Evolutionary conservation across 805 yeast genomes (phyloP), one percentile per base, ranked within the genome.

Genomic region (Yarrowia sp.): DNA sequence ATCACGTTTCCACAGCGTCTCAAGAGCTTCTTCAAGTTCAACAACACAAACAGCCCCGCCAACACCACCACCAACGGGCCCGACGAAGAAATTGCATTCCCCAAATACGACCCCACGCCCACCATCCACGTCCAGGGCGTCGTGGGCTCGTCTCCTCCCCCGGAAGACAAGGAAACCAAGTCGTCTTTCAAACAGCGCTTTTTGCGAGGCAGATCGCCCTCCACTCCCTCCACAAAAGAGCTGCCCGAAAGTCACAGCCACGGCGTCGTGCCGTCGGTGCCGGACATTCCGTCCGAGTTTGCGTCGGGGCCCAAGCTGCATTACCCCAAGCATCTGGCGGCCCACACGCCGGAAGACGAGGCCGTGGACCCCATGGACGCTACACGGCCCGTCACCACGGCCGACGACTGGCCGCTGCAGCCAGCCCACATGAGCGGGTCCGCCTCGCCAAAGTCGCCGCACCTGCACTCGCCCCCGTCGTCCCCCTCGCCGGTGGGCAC

Each of bases 11-110:
- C 76, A n/a, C 73, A 68, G 67, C 68, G 71, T 54, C 69, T 74
- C 43, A 71, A 71, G 61, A 71, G 66, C 64, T 68, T 74, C 63
- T 74, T 74, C 66, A 69, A 70, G 65, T 74, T 74, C 68, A 70
- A 68, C 49, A 71, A 70, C 49, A 67, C 70, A n/a, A 44, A 22
- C 40, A 32, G 48, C 48, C 30, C 30, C 48, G 46, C 14, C n/a
- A n/a, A n/a, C 17, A 17, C 11, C 46, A 22, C 43, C 2, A 14
- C 16, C 24, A 12, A 21, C 44, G 30, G 24, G 46, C 35, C 48
- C 59, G 62, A 49, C 24, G 65, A 56, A 22, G 64, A 41, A 40
- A 54, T 63, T 40, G 66, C 64, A 56, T 63, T 63, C 52, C 66
- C 66, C 35, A 43, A 26, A 11, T 41, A 54, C 36, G 63, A 62